Base-by-base conservation (phyloP, 2,329 filamentous ascomycete species). In the Paraphaeosphaeria minitans region DNA sequence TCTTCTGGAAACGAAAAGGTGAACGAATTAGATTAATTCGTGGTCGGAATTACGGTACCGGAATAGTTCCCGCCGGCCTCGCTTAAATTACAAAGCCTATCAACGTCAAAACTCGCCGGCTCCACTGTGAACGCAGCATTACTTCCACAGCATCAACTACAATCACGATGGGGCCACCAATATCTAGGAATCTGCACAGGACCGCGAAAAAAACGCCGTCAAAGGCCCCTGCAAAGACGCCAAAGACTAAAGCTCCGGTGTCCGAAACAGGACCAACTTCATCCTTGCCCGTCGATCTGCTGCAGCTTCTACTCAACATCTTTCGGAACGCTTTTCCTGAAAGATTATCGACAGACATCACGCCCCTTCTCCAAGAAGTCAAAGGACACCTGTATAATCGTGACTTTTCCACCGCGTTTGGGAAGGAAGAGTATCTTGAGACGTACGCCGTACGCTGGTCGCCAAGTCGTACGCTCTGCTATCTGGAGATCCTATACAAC, bases 391-490 rank as follows among this genome's bases (percentile, higher is more conserved):
- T 99, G 9, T 98, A 89, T 75, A 88, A 90, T 58, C 87, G 95
- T 33, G 91, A 98, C 74, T 98, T 98, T 77, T 83, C 83, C 13
- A 79, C 82, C 16, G 94, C 94, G 0, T 99, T 98, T 78, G 87
- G 87, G 0, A 83, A 82, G 47, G 83, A 86, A 56, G 86, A 89
- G 46, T 85, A 89, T 67, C 83, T 97, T 19, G 86, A 90, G 60
- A 91, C 90, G 10, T 99, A 99, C 80, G 92, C 92, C 9, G 86
- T 92, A 55, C 82, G 95, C 67, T 99, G 94, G 93, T 97, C 93
- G 76, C 91, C 94, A 1, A 90, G 90, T 53, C 84, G 95, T 54
- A 90, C 93, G 0, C 79, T 98, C 53, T 92, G 89, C 62, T 98
- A 98, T 77, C 81, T 87, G n/a, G 80, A 83, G n/a, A 73, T 88